Evolutionary conservation across 495 filamentous ascomycete species (phyloP).

Genomic region (Podospora fimiseda): DNA sequence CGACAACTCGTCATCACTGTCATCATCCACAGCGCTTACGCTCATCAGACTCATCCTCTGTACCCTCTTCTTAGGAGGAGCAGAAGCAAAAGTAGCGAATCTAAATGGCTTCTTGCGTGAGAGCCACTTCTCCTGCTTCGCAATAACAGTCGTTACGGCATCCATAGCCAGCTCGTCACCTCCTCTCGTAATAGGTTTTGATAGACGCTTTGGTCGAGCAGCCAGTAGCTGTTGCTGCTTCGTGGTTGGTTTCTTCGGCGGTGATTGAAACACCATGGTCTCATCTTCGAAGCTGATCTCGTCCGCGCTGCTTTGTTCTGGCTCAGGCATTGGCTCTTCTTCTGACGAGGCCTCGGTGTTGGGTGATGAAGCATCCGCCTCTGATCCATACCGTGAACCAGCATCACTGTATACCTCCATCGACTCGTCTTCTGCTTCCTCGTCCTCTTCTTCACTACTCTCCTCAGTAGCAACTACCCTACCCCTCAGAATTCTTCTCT

Average conservation of each 20-base stretch:
- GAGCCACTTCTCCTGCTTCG: neutral
- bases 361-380: neutral
- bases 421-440: neutral
- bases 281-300: neutral
- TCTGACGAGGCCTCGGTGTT: neutral
- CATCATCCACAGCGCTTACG: neutral
- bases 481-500: neutral
- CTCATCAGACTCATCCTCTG: slow-evolving; percentile 5
- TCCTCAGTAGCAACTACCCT: neutral
- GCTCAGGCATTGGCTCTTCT: neutral
- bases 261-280: neutral
- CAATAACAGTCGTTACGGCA: neutral
- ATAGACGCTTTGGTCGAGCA: slow-evolving; percentile 8
- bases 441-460: neutral
- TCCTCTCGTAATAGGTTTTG: slow-evolving; percentile 4
- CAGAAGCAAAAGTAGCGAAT: neutral
- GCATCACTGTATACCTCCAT: slow-evolving; percentile 1
- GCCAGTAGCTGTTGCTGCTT: slow-evolving; percentile 1
- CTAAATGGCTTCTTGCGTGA: neutral
- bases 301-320: neutral
- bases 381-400: neutral
- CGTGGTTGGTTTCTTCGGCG: neutral
- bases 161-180: slow-evolving; percentile 11
- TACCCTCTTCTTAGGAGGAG: too few relatives aligned
- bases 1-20: slow-evolving; percentile 16